These are phyloP conservation scores for Senna siamea DNA, from an alignment of 306 rosid species.

Conservation along the genomic window DNA sequence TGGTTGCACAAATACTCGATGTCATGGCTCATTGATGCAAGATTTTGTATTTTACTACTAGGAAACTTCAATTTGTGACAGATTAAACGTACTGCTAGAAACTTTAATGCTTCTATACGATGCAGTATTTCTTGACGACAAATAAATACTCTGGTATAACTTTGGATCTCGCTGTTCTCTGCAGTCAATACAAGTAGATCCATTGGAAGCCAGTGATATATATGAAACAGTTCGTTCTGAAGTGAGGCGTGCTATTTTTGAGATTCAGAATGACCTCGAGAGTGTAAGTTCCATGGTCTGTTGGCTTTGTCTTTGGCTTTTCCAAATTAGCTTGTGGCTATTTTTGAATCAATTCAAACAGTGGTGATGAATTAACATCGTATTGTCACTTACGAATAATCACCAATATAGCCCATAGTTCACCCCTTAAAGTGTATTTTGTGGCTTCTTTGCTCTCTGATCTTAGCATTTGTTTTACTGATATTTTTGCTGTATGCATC, in stretches of 20 bases:
- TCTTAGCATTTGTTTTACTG: no score
- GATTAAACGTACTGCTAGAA: not conserved
- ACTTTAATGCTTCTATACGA: slow-evolving; percentile 30
- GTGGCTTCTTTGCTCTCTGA: not conserved
- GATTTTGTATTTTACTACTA: not conserved
- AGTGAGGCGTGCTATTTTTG: slow-evolving; percentile 87
- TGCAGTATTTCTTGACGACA: slow-evolving; percentile 15
- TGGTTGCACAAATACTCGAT: slow-evolving; percentile 1
- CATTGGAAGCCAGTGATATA: slow-evolving; percentile 55
- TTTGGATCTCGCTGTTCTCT: slow-evolving; percentile 29
- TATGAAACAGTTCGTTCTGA: slow-evolving; percentile 86
- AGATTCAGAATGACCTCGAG: slow-evolving; percentile 82
- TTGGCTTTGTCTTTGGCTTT: slow-evolving; percentile 11
- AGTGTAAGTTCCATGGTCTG: slow-evolving; percentile 56
- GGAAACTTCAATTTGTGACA: slow-evolving; percentile 17
- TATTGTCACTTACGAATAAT: not conserved
- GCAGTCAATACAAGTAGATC: slow-evolving; percentile 57
- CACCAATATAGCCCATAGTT: not conserved
- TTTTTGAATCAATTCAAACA: slow-evolving; percentile 27
- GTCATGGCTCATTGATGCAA: not conserved
- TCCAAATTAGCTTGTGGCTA: slow-evolving; percentile 10
- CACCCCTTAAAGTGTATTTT: not conserved
- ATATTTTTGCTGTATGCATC: not conserved
- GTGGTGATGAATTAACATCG: slow-evolving; percentile 5
- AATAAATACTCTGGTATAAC: not conserved